These are phyloP conservation scores for Juglanconis oblonga DNA, from an alignment of 2,329 filamentous ascomycete species.

Conservation along the genomic window DNA sequence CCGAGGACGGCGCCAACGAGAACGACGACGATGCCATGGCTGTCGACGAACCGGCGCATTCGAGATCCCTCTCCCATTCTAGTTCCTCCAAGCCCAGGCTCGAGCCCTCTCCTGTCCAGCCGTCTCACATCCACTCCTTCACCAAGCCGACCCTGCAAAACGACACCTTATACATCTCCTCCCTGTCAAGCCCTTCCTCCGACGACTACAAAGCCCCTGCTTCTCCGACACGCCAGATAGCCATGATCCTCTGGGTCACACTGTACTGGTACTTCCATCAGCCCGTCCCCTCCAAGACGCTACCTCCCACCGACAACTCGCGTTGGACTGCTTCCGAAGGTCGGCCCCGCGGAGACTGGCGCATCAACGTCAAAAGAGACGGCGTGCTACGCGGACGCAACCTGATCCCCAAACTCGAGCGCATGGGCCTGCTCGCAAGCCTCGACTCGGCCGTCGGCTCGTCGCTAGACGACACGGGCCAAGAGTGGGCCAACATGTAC, in stretches of 20 bases:
- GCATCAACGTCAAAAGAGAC: constrained; percentile 77
- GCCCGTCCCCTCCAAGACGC: constrained; percentile 62
- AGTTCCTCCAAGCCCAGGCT: neutral
- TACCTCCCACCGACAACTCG: constrained; percentile 59
- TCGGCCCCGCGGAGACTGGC: constrained; percentile 81
- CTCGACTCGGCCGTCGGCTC: constrained; percentile 73
- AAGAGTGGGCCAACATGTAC: constrained; percentile 78
- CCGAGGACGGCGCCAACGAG: constrained; percentile 45
- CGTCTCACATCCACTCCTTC: constrained; percentile 60
- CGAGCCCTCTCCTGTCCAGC: constrained; percentile 10
- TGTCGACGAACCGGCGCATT: neutral
- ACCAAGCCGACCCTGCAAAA: constrained; percentile 69
- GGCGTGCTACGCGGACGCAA: constrained; percentile 85
- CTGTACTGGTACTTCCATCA: constrained; percentile 98
- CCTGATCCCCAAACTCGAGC: constrained; percentile 83
- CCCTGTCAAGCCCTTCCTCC: constrained; percentile 79
- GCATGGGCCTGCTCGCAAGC: constrained; percentile 81
- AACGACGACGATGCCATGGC: constrained; percentile 20
- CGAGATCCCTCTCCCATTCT: neutral
- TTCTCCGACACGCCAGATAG: constrained; percentile 84
- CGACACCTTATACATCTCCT: constrained; percentile 88
- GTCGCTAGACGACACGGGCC: constrained; percentile 56
- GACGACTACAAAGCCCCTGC: constrained; percentile 75
- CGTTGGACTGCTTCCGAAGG: constrained; percentile 65
- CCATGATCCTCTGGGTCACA: constrained; percentile 95